phyloP scores from a whole-genome alignment of 2,329 filamentous ascomycete species.

The Arthroderma sp. region DNA sequence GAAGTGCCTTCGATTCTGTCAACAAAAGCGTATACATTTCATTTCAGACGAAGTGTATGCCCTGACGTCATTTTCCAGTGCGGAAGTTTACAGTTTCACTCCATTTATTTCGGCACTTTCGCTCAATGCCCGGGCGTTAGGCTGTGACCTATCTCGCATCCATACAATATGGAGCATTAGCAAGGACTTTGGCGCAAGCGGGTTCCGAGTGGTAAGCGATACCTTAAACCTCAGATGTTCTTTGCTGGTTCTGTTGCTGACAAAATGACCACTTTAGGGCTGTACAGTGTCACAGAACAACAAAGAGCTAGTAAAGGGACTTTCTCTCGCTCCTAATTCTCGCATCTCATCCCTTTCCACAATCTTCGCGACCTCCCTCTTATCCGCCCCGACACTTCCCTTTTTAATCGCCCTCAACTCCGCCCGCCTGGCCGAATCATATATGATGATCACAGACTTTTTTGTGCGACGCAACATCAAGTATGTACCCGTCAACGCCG shows the following conservation, averaged over 20 bases:
- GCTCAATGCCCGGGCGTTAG: constrained; percentile 7
- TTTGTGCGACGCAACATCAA: constrained; percentile 13
- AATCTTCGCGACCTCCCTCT: constrained; percentile 13
- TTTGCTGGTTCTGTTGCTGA: constrained; percentile 2
- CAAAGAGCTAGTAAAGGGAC: constrained; percentile 9
- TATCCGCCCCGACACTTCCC: constrained; percentile 13
- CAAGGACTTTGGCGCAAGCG: constrained; percentile 14
- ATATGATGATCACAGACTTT: constrained; percentile 14
- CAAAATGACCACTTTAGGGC: constrained; percentile 7
- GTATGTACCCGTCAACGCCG: constrained; percentile 16
- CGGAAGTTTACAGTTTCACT: constrained; percentile 7
- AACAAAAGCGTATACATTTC: constrained; percentile 14
- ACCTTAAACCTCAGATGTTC: neutral
- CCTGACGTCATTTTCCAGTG: constrained; percentile 10
- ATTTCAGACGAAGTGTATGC: constrained; percentile 19
- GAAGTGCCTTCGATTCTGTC: constrained; percentile 14
- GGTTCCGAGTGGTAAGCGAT: constrained; percentile 12
- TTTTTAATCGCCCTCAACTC: constrained; percentile 15
- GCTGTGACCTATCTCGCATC: constrained; percentile 12
- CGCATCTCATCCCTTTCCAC: constrained; percentile 14
- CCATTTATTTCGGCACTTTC: constrained; percentile 12
- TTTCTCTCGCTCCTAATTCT: constrained; percentile 11
- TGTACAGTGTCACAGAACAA: constrained; percentile 15
- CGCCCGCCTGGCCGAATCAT: constrained; percentile 14
- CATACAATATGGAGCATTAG: constrained; percentile 14